Base-by-base conservation (phyloP, 2,329 filamentous ascomycete species). In the Karstenula rhodostoma region DNA sequence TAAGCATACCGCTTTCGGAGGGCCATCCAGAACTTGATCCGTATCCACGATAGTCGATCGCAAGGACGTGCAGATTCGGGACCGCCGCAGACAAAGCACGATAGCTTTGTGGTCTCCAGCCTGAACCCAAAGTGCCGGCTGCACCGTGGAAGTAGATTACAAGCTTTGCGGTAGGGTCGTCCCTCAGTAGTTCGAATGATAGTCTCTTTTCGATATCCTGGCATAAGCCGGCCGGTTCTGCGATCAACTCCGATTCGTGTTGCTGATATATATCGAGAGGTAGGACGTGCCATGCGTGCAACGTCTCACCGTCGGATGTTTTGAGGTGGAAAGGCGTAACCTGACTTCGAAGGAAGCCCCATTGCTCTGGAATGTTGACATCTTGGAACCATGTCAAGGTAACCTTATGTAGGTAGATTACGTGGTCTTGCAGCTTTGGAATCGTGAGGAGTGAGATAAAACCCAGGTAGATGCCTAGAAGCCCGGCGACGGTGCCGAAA, bases 91-190 rank as follows among this genome's bases (percentile, higher is more conserved):
- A 83, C 44, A 88, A 76, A 13, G 82, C 84, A 2, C 86, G 82
- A 69, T 89, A 89, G 67, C 82, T 87, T 4, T 82, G 79, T 0
- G 83, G 82, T 8, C 86, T 76, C 71, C 81, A 85, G 0, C 84
- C 84, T 1, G 84, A 87, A 0, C 79, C 86, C 7, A 89, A 73
- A 0, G 84, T 88, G 0, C 86, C 86, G 9, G 77, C 82, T 0
- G 86, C 82, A 4, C 86, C 86, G 60, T 89, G 86, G 13, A 89
- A 76, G 75, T 87, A 89, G 1, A 92, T 80, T 5, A 92, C 83
- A 2, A 92, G 79, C 25, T 84, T 84, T 9, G 88, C 84, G 15
- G 87, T 81, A 1, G 89, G 87, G 67, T 92, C 89, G 19, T 87
- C 82, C 60, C 81, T 85, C 2, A 93, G 78, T 2, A 92, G 78